Base-by-base conservation (phyloP, 1,139 yeast species). In the Saccharomyces hybrid region DNA sequence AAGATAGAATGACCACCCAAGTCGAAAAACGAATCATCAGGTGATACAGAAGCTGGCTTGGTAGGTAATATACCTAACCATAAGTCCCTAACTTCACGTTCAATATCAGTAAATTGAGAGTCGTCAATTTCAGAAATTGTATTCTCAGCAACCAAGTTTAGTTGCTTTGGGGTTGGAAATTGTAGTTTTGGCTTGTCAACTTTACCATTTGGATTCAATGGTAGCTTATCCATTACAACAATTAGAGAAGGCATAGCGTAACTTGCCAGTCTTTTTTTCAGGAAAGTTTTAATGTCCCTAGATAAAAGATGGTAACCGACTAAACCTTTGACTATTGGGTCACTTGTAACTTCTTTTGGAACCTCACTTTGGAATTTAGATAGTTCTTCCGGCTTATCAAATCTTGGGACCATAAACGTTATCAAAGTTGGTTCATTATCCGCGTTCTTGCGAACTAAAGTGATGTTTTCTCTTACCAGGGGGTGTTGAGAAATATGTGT, bases 141-240 rank as follows among this genome's bases (percentile, higher is more conserved):
- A 51, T 68, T 66, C 44, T 69, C 69, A 3, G 83, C 78, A 13
- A 71, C 75, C 25, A 66, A 53, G 31, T 67, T 66, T 60, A 93
- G 76, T 72, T 91, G 97, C 31, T 87, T 93, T 42, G 89, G 80
- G 57, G 88, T 89, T 54, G 99, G 99, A 80, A 88, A 89, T 52
- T 97, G 98, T 61, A 93, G 77, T 66, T 93, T 91, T 41, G 98
- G 99, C 74, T 95, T 95, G 73, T 95, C 99, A 53, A 95, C 90
- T 73, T 95, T 95, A 66, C 99, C 99, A 69, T 95, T 95, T 55
- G 99, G 99, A 72, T 95, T 95, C 72, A 95, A 77, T 19, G 99
- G 99, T 68, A 95, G 75, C 67, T 83, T 84, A 32, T 79, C 78
- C 75, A 95, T 77, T 28, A 97, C 98, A 52, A 95, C 93, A 66